phyloP scores from a whole-genome alignment of 768 basidiomycete species.

The Rubroboletus satanas region DNA sequence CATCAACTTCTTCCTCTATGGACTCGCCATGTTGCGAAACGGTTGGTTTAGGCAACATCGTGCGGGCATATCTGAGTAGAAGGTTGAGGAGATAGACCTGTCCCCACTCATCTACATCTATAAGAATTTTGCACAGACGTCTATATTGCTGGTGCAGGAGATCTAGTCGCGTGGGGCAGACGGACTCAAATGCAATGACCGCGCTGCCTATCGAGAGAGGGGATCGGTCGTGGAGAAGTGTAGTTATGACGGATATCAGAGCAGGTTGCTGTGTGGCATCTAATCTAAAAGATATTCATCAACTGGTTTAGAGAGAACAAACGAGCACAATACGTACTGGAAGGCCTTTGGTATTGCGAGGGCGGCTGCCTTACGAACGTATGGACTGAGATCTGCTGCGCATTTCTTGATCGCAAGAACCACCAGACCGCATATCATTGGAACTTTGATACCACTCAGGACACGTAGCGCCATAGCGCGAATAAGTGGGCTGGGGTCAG shows the following conservation, averaged over 20 bases:
- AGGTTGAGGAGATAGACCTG: constrained; percentile 79
- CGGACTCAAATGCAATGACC: constrained; percentile 75
- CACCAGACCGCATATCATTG: constrained; percentile 82
- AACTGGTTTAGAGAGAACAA: neutral
- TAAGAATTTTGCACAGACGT: constrained; percentile 73
- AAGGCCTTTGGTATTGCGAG: constrained; percentile 85
- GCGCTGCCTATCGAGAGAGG: constrained; percentile 87
- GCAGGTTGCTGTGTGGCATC: constrained; percentile 69
- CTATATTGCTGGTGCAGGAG: constrained; percentile 87
- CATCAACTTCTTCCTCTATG: constrained; percentile 63
- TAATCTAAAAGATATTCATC: constrained; percentile 46
- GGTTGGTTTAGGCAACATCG: constrained; percentile 71
- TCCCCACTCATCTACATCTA: constrained; percentile 97
- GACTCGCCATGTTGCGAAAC: constrained; percentile 29
- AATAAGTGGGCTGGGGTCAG: constrained; percentile 88
- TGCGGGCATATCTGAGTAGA: constrained; percentile 75
- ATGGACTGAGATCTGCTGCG: constrained; percentile 87
- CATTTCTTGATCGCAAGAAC: constrained; percentile 90
- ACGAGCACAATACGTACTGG: constrained; percentile 46
- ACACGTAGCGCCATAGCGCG: constrained; percentile 95
- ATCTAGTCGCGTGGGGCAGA: constrained; percentile 86
- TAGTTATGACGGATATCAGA: constrained; percentile 64
- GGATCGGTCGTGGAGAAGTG: constrained; percentile 67
- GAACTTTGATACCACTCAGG: constrained; percentile 85
- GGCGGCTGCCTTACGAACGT: constrained; percentile 90